Percentiles rank a stretch among this genome's conserved stretches.
phyloP scores from a whole-genome alignment of 176 grass and related monocot genomes.

The Avena atlantica region DNA sequence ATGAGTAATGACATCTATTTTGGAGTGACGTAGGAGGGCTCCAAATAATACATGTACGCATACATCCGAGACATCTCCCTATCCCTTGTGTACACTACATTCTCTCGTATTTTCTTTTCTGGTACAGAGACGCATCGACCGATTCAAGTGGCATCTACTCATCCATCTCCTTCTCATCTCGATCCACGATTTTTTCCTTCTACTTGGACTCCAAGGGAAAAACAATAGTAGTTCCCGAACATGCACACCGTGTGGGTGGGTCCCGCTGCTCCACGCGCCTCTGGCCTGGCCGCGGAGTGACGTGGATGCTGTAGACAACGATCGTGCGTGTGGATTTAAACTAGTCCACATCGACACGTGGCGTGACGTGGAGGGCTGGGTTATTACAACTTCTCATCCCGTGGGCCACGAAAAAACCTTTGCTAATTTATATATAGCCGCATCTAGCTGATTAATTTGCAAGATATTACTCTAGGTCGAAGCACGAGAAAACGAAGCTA shows the following conservation, averaged over 20 bases:
- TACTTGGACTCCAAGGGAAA: slow-evolving; percentile 4
- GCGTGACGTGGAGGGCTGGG: slow-evolving; percentile 20
- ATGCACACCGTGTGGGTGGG: not conserved
- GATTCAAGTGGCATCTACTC: not conserved
- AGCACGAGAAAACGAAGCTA: too few relatives aligned
- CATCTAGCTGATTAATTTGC: too few relatives aligned
- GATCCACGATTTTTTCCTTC: not conserved
- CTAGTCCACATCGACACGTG: not conserved
- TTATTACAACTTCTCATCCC: too few relatives aligned
- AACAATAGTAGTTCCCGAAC: not conserved
- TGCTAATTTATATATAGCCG: too few relatives aligned
- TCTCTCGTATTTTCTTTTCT: not conserved
- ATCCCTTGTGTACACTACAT: not conserved
- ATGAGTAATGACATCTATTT: not conserved
- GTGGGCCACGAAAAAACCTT: too few relatives aligned
- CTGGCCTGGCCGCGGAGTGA: not conserved
- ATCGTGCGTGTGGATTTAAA: not conserved
- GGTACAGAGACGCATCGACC: not conserved
- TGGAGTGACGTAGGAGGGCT: slow-evolving; percentile 25
- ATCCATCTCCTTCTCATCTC: not conserved
- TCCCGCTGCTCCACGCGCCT: not conserved
- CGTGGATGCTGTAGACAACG: not conserved
- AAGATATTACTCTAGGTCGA: too few relatives aligned
- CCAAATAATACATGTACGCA: not conserved
- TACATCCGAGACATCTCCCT: slow-evolving; percentile 15